These are phyloP conservation scores for Penicillium bialowiezense DNA, from an alignment of 495 filamentous ascomycete species.

Conservation along the genomic window DNA sequence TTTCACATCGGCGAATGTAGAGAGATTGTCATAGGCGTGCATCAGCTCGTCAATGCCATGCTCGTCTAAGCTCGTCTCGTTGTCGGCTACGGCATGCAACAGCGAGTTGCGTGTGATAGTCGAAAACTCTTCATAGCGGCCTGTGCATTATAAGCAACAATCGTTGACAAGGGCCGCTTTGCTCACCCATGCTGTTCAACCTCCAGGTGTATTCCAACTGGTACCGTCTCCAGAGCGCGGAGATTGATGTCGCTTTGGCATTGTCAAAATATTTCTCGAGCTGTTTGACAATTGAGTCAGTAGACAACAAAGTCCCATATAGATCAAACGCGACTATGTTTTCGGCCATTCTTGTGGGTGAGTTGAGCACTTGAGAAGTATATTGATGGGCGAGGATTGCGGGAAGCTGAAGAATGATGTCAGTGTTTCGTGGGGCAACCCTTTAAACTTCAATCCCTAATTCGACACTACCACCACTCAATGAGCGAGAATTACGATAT, in stretches of 20 bases:
- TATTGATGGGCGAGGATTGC: no score
- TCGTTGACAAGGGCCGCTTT: no score
- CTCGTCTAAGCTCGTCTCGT: constrained; percentile 40
- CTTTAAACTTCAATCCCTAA: no score
- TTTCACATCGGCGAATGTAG: constrained; percentile 66
- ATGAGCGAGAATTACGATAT: constrained; percentile 58
- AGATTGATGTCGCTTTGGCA: constrained; percentile 54
- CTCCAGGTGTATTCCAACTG: constrained; percentile 85
- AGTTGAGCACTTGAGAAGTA: no score
- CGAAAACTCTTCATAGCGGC: constrained; percentile 61
- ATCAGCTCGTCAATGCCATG: constrained; percentile 49
- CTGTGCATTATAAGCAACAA: no score
- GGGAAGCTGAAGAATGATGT: constrained; percentile 11
- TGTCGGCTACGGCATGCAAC: constrained; percentile 59
- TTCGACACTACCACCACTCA: background rate
- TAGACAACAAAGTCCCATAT: constrained; percentile 72
- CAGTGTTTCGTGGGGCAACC: constrained; percentile 9
- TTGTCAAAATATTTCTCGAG: constrained; percentile 50
- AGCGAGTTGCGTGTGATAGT: constrained; percentile 63
- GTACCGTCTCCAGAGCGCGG: constrained; percentile 55
- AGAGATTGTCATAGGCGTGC: constrained; percentile 64
- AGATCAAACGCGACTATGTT: constrained; percentile 64
- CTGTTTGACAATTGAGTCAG: constrained; percentile 59
- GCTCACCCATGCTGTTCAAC: constrained; percentile 72
- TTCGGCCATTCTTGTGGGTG: constrained; percentile 13